These are phyloP conservation scores for Mycena citricolor DNA, from an alignment of 1,284 basidiomycete species.

Conservation along the genomic window DNA sequence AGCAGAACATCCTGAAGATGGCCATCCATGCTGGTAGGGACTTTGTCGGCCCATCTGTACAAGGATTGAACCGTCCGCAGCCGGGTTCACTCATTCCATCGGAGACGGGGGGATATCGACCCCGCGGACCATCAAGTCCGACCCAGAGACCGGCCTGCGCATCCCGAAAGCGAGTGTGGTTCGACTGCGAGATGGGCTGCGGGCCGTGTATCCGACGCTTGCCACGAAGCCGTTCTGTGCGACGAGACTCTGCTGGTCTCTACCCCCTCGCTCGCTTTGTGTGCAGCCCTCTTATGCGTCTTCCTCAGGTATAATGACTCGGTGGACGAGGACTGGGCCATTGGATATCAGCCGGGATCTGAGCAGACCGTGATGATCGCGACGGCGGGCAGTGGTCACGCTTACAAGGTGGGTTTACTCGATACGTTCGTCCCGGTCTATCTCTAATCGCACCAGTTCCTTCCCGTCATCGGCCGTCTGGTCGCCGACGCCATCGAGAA, in stretches of 20 bases:
- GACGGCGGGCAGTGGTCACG: slow-evolving; percentile 80
- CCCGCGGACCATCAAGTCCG: slow-evolving; percentile 60
- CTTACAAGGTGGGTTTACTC: slow-evolving; percentile 62
- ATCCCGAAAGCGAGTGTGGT: slow-evolving; percentile 60
- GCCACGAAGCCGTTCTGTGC: slow-evolving; percentile 62
- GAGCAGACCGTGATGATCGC: slow-evolving; percentile 65
- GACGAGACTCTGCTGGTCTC: slow-evolving; percentile 85
- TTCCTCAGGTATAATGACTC: slow-evolving; percentile 78
- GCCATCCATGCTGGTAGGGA: slow-evolving; percentile 59
- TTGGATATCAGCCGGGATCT: slow-evolving; percentile 57
- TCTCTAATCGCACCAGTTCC: too few relatives aligned
- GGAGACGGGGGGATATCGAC: slow-evolving; percentile 48
- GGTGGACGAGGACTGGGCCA: slow-evolving; percentile 77
- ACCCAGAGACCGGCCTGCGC: slow-evolving; percentile 55
- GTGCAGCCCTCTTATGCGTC: not conserved
- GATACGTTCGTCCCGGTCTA: too few relatives aligned
- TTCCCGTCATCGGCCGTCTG: slow-evolving; percentile 78
- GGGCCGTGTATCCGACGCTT: slow-evolving; percentile 70
- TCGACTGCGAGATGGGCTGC: slow-evolving; percentile 51
- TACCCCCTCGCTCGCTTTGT: not conserved
- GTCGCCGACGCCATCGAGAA: slow-evolving; percentile 73
- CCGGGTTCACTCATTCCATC: slow-evolving; percentile 58
- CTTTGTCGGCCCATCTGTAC: not conserved
- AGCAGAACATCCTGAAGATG: slow-evolving; percentile 69
- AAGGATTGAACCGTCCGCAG: too few relatives aligned